Percentiles rank a stretch among this genome's conserved stretches.
These are phyloP conservation scores for Trichosanthes cucumerina DNA, from an alignment of 306 rosid genomes.

Conservation along the genomic window DNA sequence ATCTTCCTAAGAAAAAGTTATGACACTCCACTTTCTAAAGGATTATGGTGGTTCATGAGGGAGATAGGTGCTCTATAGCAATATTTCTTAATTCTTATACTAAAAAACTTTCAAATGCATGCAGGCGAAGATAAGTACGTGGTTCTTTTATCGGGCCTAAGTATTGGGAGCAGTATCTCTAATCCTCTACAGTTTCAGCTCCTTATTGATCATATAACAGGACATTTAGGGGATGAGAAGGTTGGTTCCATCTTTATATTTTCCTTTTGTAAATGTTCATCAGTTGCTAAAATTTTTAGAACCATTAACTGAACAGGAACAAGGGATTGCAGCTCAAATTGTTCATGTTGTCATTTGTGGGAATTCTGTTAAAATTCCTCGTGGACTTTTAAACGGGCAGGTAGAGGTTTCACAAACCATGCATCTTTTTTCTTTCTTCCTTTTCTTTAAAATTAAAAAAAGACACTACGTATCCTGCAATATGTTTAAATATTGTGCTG, in stretches of 20 bases:
- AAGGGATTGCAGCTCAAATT: conserved; percentile 73
- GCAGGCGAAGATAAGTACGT: conserved; percentile 82
- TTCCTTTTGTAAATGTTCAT: conserved; percentile 13
- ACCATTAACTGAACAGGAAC: conserved; percentile 49
- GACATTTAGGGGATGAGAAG: conserved; percentile 93
- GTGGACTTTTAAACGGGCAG: conserved; percentile 74
- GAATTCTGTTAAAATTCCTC: conserved; percentile 69
- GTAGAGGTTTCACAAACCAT: conserved; percentile 26
- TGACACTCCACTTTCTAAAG: neutral
- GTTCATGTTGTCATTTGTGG: conserved; percentile 79
- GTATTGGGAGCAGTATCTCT: conserved; percentile 58
- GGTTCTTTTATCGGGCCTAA: conserved; percentile 74
- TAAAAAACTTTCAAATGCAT: conserved; percentile 11
- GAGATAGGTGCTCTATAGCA: neutral
- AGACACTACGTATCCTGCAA: neutral
- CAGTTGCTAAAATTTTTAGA: conserved; percentile 21
- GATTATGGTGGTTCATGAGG: neutral
- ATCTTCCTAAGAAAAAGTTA: neutral
- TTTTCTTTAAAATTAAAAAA: neutral
- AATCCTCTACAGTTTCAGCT: conserved; percentile 95
- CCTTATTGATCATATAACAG: conserved; percentile 87
- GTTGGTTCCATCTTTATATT: conserved; percentile 29
- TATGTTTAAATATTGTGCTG: neutral
- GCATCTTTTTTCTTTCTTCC: no score
- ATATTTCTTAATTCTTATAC: neutral